Evolutionary conservation across 2,329 filamentous ascomycete species (phyloP).

Genomic region (Colletotrichum filicis): DNA sequence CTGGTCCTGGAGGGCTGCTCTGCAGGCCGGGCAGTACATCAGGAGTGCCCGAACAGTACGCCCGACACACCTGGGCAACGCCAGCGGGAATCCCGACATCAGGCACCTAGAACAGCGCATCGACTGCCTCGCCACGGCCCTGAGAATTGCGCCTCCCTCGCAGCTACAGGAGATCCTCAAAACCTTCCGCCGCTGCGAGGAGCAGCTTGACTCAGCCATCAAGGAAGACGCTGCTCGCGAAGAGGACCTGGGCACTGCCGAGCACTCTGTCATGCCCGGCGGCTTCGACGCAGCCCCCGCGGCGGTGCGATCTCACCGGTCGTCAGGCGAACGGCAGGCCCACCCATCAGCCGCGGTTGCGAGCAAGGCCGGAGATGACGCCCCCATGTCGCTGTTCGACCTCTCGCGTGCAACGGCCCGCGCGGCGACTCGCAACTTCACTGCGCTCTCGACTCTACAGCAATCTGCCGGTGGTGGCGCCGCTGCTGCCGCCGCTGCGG

Average conservation of each 20-base stretch:
- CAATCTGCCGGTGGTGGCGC: conserved; percentile 46
- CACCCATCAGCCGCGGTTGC: conserved; percentile 49
- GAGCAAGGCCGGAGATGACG: conserved; percentile 63
- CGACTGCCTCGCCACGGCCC: conserved; percentile 80
- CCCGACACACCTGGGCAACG: conserved; percentile 70
- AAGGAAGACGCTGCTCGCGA: conserved; percentile 75
- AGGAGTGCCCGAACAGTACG: conserved; percentile 63
- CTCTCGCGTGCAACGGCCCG: conserved; percentile 70
- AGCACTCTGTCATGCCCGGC: conserved; percentile 66
- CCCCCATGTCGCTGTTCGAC: conserved; percentile 74
- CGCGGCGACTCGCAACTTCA: conserved; percentile 68
- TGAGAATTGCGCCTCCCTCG: conserved; percentile 76
- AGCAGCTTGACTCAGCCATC: conserved; percentile 76
- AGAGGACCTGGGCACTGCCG: conserved; percentile 74
- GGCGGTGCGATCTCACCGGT: conserved; percentile 45
- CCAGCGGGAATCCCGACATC: conserved; percentile 70
- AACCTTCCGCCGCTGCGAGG: conserved; percentile 81
- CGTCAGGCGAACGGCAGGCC: conserved; percentile 35
- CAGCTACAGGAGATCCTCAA: conserved; percentile 81
- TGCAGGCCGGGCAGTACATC: conserved; percentile 81
- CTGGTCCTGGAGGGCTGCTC: conserved; percentile 82
- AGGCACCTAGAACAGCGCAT: conserved; percentile 83
- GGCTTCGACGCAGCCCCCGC: conserved; percentile 55
- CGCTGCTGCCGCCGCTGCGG: not conserved
- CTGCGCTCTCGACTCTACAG: conserved; percentile 64